Conservation (phyloP, 139 green algal genomes). For the Eudorina sp. region DNA sequence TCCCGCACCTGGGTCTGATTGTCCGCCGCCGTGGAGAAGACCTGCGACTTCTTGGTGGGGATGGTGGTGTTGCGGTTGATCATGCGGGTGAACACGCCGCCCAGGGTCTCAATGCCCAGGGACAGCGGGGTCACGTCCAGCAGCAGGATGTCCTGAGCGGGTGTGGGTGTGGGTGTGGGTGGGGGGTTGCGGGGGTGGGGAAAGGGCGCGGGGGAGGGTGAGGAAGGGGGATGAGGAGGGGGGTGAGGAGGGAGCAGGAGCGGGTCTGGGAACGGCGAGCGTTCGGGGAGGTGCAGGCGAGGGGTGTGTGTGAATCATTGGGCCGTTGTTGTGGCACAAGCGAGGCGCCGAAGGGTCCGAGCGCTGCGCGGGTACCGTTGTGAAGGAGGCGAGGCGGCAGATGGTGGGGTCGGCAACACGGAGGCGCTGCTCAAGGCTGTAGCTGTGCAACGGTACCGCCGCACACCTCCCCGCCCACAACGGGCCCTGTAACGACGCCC, state of each 20-base stretch:
- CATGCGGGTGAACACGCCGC: slow-evolving; percentile 98
- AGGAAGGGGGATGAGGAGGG: background rate
- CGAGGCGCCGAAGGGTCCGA: too few species aligned
- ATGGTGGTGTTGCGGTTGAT: slow-evolving; percentile 99
- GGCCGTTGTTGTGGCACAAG: too few species aligned
- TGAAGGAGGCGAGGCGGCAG: too few species aligned
- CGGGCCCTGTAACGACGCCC: too few species aligned
- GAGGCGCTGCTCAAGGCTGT: too few species aligned
- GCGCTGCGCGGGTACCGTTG: too few species aligned
- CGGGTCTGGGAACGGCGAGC: background rate
- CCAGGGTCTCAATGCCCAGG: slow-evolving; percentile 99
- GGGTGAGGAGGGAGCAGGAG: background rate
- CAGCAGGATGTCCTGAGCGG: slow-evolving; percentile 93
- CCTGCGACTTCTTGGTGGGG: slow-evolving; percentile 97
- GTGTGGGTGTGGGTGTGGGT: background rate
- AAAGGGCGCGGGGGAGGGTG: background rate
- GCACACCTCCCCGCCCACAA: too few species aligned
- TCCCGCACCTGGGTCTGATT: slow-evolving; percentile 90
- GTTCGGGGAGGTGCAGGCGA: too few species aligned
- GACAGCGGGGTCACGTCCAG: slow-evolving; percentile 98
- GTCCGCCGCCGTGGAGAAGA: slow-evolving; percentile 97
- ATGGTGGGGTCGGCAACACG: too few species aligned
- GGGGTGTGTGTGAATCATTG: too few species aligned
- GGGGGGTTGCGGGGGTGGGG: background rate
- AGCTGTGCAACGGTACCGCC: too few species aligned